A percentile compares a stretch with the other conserved stretches of the same genome.
Evolutionary conservation across 495 filamentous ascomycete species (phyloP).

Genomic region (Xylaria nigripes): DNA sequence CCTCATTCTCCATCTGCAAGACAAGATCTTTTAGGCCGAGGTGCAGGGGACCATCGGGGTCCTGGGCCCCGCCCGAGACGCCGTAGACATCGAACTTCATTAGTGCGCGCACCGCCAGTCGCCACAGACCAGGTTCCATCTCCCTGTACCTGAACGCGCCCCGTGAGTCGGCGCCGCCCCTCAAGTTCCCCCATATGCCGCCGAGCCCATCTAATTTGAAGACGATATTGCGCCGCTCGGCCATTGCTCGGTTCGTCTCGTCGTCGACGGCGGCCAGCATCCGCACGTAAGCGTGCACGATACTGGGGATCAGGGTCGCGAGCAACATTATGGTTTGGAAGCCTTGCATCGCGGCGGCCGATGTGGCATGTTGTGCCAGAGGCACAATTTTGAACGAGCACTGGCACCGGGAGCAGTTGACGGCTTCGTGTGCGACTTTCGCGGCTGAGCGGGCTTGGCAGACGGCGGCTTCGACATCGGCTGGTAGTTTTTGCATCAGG

Average conservation of each 20-base stretch:
- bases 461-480: constrained; percentile 36
- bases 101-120: constrained; percentile 41
- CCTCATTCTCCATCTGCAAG: constrained; percentile 40
- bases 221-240: constrained; percentile 29
- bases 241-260: constrained; percentile 30
- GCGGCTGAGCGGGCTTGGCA: constrained; percentile 50
- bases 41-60: constrained; percentile 9
- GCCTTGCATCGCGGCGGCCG: constrained; percentile 20
- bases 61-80: constrained; percentile 22
- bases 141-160: constrained; percentile 20
- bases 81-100: constrained; percentile 47
- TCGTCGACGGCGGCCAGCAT: constrained; percentile 41
- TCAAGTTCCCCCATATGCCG: constrained; percentile 32
- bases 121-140: constrained; percentile 43
- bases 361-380: not conserved
- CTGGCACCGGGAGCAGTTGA: constrained; percentile 50
- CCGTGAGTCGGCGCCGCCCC: constrained; percentile 8
- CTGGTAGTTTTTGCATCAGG: constrained; percentile 38
- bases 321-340: constrained; percentile 62
- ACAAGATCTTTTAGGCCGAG: constrained; percentile 47
- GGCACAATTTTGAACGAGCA: constrained; percentile 42
- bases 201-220: constrained; percentile 41
- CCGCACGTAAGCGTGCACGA: constrained; percentile 49
- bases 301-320: constrained; percentile 53
- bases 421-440: constrained; percentile 46